These are phyloP conservation scores for Rhodofomes roseus DNA, from an alignment of 1,284 basidiomycete genomes.

Conservation along the genomic window DNA sequence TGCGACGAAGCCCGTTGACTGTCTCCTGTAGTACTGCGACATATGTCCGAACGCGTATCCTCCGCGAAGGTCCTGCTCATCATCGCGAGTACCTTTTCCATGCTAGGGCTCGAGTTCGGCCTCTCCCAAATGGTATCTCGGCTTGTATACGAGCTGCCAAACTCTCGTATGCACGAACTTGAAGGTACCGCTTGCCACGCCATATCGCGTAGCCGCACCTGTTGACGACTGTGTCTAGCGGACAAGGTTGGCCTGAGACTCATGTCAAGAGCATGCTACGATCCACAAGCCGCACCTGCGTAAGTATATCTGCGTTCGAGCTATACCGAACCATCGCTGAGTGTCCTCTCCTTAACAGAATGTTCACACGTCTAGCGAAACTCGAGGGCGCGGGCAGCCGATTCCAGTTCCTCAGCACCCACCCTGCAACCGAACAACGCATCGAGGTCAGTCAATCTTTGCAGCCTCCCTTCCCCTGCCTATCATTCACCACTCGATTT, in stretches of 20 bases:
- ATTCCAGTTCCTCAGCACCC: slow-evolving; percentile 65
- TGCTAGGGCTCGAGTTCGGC: slow-evolving; percentile 56
- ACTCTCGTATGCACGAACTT: slow-evolving; percentile 77
- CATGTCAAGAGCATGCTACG: slow-evolving; percentile 77
- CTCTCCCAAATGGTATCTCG: slow-evolving; percentile 43
- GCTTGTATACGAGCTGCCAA: slow-evolving; percentile 73
- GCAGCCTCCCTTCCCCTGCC: neutral
- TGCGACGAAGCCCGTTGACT: neutral
- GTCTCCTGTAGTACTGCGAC: slow-evolving; percentile 59
- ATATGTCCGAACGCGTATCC: slow-evolving; percentile 68
- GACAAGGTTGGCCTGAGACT: slow-evolving; percentile 75
- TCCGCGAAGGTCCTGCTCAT: slow-evolving; percentile 52
- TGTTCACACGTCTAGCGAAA: slow-evolving; percentile 62
- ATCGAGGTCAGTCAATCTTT: slow-evolving; percentile 46
- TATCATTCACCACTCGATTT: neutral
- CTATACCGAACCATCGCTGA: slow-evolving; percentile 3
- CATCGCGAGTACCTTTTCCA: slow-evolving; percentile 47
- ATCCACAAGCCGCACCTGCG: slow-evolving; percentile 74
- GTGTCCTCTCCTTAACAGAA: slow-evolving; percentile 35
- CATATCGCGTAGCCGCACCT: neutral
- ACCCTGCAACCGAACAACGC: slow-evolving; percentile 69
- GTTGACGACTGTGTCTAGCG: slow-evolving; percentile 40
- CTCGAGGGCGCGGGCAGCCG: slow-evolving; percentile 38
- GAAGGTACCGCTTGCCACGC: slow-evolving; percentile 53
- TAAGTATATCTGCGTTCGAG: slow-evolving; percentile 31